Conservation (phyloP, 2,329 filamentous ascomycete genomes). For the Penicillium sclerotiorum region DNA sequence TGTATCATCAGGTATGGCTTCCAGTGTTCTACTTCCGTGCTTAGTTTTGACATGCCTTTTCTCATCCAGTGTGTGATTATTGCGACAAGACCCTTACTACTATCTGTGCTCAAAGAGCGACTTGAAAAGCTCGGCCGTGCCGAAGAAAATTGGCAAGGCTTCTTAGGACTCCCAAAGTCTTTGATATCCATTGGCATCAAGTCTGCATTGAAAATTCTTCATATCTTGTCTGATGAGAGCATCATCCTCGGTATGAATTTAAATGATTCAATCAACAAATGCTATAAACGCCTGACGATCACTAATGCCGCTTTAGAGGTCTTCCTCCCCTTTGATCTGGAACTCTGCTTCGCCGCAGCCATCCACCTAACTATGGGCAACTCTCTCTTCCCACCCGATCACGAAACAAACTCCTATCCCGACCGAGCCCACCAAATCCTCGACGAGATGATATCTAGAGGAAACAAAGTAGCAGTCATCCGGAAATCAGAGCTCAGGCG, state of each 20-base stretch:
- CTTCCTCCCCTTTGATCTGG: conserved; percentile 44
- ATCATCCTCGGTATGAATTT: conserved; percentile 41
- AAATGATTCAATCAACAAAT: too few relatives aligned
- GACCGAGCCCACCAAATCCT: too few relatives aligned
- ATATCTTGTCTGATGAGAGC: conserved; percentile 42
- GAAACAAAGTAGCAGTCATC: too few relatives aligned
- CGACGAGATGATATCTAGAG: too few relatives aligned
- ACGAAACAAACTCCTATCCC: too few relatives aligned
- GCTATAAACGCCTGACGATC: too few relatives aligned
- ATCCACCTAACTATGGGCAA: conserved; percentile 43
- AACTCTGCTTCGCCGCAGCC: conserved; percentile 40
- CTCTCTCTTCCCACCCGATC: conserved; percentile 42
- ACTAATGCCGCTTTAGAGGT: too few relatives aligned
- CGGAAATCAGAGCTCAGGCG: too few relatives aligned
- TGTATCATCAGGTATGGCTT: conserved; percentile 49
- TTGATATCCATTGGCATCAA: conserved; percentile 47
- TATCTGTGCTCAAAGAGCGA: conserved; percentile 44
- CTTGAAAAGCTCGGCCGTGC: conserved; percentile 31
- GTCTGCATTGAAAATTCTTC: conserved; percentile 44
- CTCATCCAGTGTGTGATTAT: conserved; percentile 44
- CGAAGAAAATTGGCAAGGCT: conserved; percentile 35
- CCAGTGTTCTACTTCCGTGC: too few relatives aligned
- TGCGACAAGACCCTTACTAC: conserved; percentile 43
- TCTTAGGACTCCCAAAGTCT: conserved; percentile 37
- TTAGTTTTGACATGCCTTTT: neutral